These are phyloP conservation scores for Physaria fendleri DNA, from an alignment of 345 rosid genomes.

Conservation along the genomic window DNA sequence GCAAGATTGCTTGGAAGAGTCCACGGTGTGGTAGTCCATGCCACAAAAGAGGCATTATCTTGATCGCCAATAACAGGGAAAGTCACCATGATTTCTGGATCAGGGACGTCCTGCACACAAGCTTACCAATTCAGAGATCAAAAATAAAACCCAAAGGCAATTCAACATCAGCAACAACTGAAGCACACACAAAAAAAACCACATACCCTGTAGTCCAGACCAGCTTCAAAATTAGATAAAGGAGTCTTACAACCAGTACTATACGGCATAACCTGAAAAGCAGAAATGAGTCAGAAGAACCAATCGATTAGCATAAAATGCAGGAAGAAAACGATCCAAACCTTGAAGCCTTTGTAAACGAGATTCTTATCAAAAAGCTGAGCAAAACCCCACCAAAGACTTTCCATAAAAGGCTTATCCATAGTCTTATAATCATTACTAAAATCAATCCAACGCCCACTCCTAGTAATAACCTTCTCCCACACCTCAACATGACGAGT, in stretches of 20 bases:
- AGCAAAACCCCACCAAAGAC: conserved; percentile 91
- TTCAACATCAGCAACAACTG: not conserved
- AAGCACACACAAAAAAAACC: conserved; percentile 20
- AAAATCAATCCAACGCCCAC: conserved; percentile 96
- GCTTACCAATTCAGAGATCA: conserved; percentile 11
- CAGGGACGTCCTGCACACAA: conserved; percentile 59
- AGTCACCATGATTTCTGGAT: conserved; percentile 74
- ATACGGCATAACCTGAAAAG: conserved; percentile 87
- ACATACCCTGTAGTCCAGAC: conserved; percentile 65
- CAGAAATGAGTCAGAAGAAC: not conserved
- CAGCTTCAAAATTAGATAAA: conserved; percentile 88
- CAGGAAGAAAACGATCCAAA: conserved; percentile 36
- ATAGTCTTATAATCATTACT: conserved; percentile 83
- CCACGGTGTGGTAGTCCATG: conserved; percentile 99
- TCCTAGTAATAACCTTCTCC: conserved; percentile 73
- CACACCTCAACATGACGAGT: conserved; percentile 82
- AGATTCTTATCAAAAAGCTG: conserved; percentile 71
- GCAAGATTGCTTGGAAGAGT: conserved; percentile 96
- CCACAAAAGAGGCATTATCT: conserved; percentile 77
- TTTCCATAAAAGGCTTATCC: conserved; percentile 86
- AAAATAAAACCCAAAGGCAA: not conserved
- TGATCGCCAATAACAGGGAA: conserved; percentile 82
- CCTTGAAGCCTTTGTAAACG: conserved; percentile 93
- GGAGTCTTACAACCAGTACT: conserved; percentile 92
- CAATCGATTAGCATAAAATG: not conserved